Evolutionary conservation across 208 protist genomes (phyloP), one percentile per base, ranked within the genome.

Genomic region (Wallacemonas sp.): DNA sequence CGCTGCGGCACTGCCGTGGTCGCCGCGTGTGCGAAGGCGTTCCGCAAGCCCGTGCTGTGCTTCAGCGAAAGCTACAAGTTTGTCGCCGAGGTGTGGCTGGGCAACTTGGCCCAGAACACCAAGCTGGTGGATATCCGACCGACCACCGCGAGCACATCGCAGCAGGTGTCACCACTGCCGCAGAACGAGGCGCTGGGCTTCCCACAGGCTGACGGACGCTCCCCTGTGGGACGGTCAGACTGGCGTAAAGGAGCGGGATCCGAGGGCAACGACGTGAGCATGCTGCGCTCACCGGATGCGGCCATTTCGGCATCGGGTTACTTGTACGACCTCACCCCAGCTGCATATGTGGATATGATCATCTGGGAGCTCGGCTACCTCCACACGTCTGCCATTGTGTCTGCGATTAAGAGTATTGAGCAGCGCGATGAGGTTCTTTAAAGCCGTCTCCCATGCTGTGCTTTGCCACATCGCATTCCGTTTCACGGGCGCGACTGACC

Each of bases 51-150:
- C 17, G 96, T 99, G 26, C 82, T 99, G 34, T 97, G 98, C 37
- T 98, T 97, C 53, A 97, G 94, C 58, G 98, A 99, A 71, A 98
- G 96, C 33, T 99, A 99, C 85, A 99, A 99, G 72, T 99, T 99
- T 76, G 75, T 92, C n/a, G 87, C 98, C 26, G 85, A 96, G 50
- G 93, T 96, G 45, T 98, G 97, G 82, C 71, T 99, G 1, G 97
- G 98, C 42, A 95, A 91, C 22, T 85, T 99, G 60, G 96, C 92
- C 44, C 96, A 87, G 76, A 99, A 99, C 81, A 96, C 99, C 57
- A 88, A 85, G 50, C 61, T 89, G 13, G 63, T 68, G 21, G 80
- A 87, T 53, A 75, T 89, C 48, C 65, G 73, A n/a, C 67, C 68
- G 1, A 44, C 55, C 21, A 19, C 64, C 19, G 65, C 69, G 1